Evolutionary conservation across 2,329 filamentous ascomycete species (phyloP), one percentile per base, ranked within the genome.

Genomic region (Phaeosphaeriaceae sp.): DNA sequence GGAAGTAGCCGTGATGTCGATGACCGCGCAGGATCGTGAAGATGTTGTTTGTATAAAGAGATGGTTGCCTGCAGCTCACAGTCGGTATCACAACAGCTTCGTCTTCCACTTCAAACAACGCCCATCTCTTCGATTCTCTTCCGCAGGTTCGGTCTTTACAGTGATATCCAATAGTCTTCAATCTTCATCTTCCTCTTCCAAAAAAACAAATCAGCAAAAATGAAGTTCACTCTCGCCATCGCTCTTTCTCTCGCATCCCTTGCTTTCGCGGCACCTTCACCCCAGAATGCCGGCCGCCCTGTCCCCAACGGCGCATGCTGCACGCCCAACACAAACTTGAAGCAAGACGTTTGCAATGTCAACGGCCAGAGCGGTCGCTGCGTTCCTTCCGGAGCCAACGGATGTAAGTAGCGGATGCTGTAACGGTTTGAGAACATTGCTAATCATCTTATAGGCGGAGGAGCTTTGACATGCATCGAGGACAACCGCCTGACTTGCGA

Each of bases 271-370:
- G 48, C 58, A 51, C 69, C 71, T 21, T 54, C 48, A 17, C 62
- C 67, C 4, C 65, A 69, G 55, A 73, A 73, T 19, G 65, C 54
- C 28, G 62, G 61, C 23, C 67, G 70, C 17, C 71, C 71, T 3
- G 70, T 74, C 13, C 59, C 70, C 10, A 65, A 46, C 1, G 71
- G 71, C 35, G 53, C 63, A 5, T 74, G 71, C 64, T 74, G 71
- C 40, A 54, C 61, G 2, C 60, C 71, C 4, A 69, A 67, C 59
- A 67, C 69, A n/a, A 67, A 61, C 48, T 59, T 72, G 61, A 72
- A 73, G 63, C 69, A 73, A 55, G 71, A 72, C 48, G 70, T 74
- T 17, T 73, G 71, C 62, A 69, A 66, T 17, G 67, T 72, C 32
- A 72, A 72, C 22, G 71, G 71, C 11, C 56, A 59, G 35, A 68